Base-by-base conservation (phyloP, 129 eudicot genomes). In the Scalesia atractyloides region DNA sequence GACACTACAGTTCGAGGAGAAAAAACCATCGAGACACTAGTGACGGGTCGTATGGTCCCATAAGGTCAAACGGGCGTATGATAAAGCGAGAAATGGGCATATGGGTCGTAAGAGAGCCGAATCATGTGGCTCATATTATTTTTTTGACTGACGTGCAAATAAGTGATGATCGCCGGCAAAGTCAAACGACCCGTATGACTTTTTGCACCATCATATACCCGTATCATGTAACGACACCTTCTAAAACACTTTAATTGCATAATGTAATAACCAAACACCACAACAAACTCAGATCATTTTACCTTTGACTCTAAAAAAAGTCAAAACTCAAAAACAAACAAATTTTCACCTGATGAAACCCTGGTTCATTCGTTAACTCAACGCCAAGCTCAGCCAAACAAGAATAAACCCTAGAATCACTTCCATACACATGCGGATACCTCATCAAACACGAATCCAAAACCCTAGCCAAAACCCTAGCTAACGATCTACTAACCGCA, bases 331-430 rank as follows among this genome's bases (percentile, higher is more conserved):
- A 68, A 56, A 63, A 11, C 20, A 4, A 46, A 26, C 14, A 48
- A 1, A 10, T 48, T 20, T 49, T 74, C 9, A 86, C 96, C 96
- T 89, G 94, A 82, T 92, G 97, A 75, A 92, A 92, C 44, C 97
- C 97, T n/a, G 85, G 91, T 50, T 86, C 94, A 36, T 70, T 79
- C 1, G 96, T 89, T 71, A 89, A 60, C 58, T 70, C 79, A 14
- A 89, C 89, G 10, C 97, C 97, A 19, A 92, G 86, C 82, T 92
- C 97, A 14, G 80, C 77, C 78, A 92, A 53, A 78, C 97, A 92
- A 64, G 94, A 76, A 46, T 65, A 83, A 66, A 92, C 73, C 83
- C 93, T 80, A 11, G 82, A 75, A 82, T 92, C 97, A 67, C 96
- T 86, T 52, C 97, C 97, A 65, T 84, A 92, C 81, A 89, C 84